Conservation (phyloP, 1,284 basidiomycete genomes). For the Ceratobasidium sp. region DNA sequence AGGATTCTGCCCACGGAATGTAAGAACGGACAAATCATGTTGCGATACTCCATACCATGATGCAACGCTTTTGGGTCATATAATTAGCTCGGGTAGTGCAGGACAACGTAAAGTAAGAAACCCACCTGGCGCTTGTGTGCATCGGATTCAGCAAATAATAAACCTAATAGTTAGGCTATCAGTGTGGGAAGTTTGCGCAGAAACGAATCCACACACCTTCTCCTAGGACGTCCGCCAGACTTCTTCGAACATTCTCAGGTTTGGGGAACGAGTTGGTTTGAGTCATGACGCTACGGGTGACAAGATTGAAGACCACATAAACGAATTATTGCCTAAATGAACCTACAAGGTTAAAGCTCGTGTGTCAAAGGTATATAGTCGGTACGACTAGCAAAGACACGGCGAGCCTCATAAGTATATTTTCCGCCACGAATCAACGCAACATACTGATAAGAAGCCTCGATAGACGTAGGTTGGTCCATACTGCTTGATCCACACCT, state of each 20-base stretch:
- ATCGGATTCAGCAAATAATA: constrained; percentile 46
- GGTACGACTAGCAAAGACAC: background rate
- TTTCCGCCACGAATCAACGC: background rate
- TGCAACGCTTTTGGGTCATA: constrained; percentile 27
- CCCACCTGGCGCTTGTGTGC: constrained; percentile 48
- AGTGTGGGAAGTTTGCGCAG: background rate
- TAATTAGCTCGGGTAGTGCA: background rate
- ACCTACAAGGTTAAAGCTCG: constrained; percentile 38
- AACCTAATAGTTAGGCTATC: background rate
- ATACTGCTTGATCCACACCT: constrained; percentile 70
- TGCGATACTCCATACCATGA: constrained; percentile 11
- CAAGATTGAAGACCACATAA: background rate
- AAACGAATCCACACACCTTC: constrained; percentile 19
- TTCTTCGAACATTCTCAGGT: constrained; percentile 32
- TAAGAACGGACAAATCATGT: background rate
- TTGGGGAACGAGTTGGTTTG: constrained; percentile 21
- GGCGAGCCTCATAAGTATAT: background rate
- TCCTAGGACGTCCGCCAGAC: constrained; percentile 31
- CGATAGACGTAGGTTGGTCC: constrained; percentile 57
- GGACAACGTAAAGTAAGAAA: background rate
- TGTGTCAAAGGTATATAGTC: constrained; percentile 30
- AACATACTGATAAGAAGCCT: constrained; percentile 49
- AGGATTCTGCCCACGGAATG: constrained; percentile 43
- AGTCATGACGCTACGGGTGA: constrained; percentile 1
- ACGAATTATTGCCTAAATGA: background rate